A percentile compares a stretch with the other conserved stretches of the same genome.
phyloP scores from a whole-genome alignment of 176 grass and related monocot genomes.

The Saccharum spontaneum region DNA sequence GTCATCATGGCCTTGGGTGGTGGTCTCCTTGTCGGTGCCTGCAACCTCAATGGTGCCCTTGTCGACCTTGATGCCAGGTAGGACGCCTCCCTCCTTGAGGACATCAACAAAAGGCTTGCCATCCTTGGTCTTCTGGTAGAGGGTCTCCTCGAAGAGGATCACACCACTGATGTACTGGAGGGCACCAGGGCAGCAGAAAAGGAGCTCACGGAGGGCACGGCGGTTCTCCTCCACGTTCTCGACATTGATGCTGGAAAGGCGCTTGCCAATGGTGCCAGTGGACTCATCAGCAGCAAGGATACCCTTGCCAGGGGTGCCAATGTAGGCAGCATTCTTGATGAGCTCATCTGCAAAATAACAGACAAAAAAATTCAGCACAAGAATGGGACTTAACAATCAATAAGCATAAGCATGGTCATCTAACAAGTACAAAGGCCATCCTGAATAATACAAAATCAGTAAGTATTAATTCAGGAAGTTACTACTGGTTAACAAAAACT shows the following conservation, averaged over 20 bases:
- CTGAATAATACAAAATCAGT: background rate
- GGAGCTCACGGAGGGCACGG: slow-evolving; percentile 74
- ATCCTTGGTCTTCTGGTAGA: slow-evolving; percentile 89
- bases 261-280: slow-evolving; percentile 90
- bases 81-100: slow-evolving; percentile 58
- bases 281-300: slow-evolving; percentile 88
- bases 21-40: slow-evolving; percentile 85
- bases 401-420: background rate
- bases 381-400: background rate
- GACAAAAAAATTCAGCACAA: background rate
- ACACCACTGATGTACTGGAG: slow-evolving; percentile 65
- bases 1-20: slow-evolving; percentile 85
- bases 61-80: slow-evolving; percentile 87
- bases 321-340: slow-evolving; percentile 88
- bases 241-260: slow-evolving; percentile 82
- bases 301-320: slow-evolving; percentile 90
- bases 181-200: slow-evolving; percentile 73
- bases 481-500: background rate
- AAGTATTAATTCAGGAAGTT: background rate
- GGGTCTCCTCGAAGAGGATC: slow-evolving; percentile 93
- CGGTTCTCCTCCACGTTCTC: slow-evolving; percentile 91
- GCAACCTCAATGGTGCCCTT: slow-evolving; percentile 76
- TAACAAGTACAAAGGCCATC: background rate
- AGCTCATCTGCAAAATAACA: slow-evolving; percentile 64
- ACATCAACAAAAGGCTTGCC: slow-evolving; percentile 84